Conservation (phyloP, 2,329 filamentous ascomycete genomes). For the Meredithiella fracta region DNA sequence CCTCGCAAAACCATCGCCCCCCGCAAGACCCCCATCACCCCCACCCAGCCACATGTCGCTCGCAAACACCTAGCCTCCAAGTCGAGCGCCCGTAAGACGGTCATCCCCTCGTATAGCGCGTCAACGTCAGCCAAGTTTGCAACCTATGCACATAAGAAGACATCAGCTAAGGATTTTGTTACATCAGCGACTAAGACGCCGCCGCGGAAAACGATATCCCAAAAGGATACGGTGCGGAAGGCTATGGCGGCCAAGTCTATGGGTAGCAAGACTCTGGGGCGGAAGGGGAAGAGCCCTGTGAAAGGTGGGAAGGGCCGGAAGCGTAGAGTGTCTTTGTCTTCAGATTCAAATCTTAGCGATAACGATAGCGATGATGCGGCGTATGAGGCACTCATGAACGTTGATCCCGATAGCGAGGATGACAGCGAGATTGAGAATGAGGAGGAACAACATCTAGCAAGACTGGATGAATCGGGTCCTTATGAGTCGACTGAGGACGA, state of each 20-base stretch:
- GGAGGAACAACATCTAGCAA: slow-evolving; percentile 61
- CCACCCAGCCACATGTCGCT: not conserved
- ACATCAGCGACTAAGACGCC: not conserved
- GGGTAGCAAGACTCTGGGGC: not conserved
- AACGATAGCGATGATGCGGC: not conserved
- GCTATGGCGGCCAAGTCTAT: not conserved
- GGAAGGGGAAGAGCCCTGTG: slow-evolving; percentile 6
- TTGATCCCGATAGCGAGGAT: slow-evolving; percentile 60
- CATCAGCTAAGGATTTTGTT: slow-evolving; percentile 1
- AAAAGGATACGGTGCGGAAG: slow-evolving; percentile 1
- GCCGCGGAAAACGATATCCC: slow-evolving; percentile 1
- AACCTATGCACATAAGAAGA: slow-evolving; percentile 1
- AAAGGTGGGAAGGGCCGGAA: slow-evolving; percentile 6
- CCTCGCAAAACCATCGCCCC: slow-evolving; percentile 12
- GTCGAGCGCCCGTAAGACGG: slow-evolving; percentile 5
- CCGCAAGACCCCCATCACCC: slow-evolving; percentile 3
- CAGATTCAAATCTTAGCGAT: slow-evolving; percentile 38
- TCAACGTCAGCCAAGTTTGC: not conserved
- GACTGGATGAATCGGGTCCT: slow-evolving; percentile 24
- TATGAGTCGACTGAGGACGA: slow-evolving; percentile 26
- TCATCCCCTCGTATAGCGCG: not conserved
- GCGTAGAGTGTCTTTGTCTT: slow-evolving; percentile 23
- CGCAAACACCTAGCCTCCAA: slow-evolving; percentile 13
- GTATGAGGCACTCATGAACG: not conserved
- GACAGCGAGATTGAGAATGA: slow-evolving; percentile 61